These are phyloP conservation scores for Dryas drummondii DNA, from an alignment of 306 rosid genomes.

Conservation along the genomic window DNA sequence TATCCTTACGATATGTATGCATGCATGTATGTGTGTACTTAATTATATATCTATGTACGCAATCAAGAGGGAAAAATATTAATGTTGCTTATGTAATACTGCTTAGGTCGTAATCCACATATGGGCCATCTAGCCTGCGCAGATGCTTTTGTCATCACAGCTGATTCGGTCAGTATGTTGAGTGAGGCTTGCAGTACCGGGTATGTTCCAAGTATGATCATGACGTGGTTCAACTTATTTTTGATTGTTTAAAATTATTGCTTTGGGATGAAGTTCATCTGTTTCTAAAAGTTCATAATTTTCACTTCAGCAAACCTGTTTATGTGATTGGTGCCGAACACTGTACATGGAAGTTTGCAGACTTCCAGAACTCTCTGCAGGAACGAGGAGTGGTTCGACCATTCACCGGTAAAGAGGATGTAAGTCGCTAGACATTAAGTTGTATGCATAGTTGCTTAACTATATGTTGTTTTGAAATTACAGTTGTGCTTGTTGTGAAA, in stretches of 20 bases:
- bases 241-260: neutral
- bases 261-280: constrained; percentile 24
- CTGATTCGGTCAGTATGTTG: constrained; percentile 93
- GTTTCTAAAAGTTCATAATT: constrained; percentile 17
- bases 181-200: constrained; percentile 95
- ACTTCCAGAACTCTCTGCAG: constrained; percentile 67
- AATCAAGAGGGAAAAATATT: neutral
- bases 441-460: neutral
- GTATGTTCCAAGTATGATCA: constrained; percentile 49
- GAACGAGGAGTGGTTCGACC: constrained; percentile 69
- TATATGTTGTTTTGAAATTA: neutral
- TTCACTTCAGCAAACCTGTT: constrained; percentile 77
- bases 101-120: constrained; percentile 76
- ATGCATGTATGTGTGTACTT: neutral
- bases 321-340: constrained; percentile 70
- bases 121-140: constrained; percentile 85
- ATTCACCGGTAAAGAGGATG: constrained; percentile 75
- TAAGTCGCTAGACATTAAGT: constrained; percentile 37
- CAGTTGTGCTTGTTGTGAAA: neutral
- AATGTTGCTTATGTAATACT: constrained; percentile 3
- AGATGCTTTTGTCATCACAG: constrained; percentile 86
- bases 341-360: constrained; percentile 90
- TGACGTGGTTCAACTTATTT: neutral
- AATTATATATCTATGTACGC: too few species aligned
- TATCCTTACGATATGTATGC: constrained; percentile 8